Percentiles rank a stretch among this genome's conserved stretches.
Evolutionary conservation across 768 basidiomycete species (phyloP).

Genomic region (button mushroom (Agaricus bisporus)): DNA sequence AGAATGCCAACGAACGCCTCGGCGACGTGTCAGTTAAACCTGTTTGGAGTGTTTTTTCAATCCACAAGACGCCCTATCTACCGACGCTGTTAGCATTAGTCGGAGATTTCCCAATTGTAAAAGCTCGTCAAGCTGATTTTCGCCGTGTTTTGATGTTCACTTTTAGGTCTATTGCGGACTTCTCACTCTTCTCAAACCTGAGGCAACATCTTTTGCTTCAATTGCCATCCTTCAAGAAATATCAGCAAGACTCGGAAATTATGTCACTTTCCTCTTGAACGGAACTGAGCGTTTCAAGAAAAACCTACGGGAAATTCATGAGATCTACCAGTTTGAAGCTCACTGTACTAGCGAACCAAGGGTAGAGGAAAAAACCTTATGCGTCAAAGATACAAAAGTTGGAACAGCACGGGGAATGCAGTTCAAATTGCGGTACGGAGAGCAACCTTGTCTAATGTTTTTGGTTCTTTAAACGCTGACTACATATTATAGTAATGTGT

Average conservation of each 20-base stretch:
- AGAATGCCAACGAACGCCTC: no score
- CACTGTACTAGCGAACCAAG: no score
- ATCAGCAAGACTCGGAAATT: conserved; percentile 11
- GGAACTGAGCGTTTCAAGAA: not conserved
- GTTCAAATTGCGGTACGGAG: not conserved
- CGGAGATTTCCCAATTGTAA: not conserved
- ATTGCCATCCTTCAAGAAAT: conserved; percentile 21
- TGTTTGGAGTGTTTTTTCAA: no score
- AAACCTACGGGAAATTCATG: not conserved
- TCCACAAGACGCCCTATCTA: no score
- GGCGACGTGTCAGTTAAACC: no score
- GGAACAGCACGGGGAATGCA: not conserved
- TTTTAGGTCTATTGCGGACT: conserved; percentile 16
- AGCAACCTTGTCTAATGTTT: conserved; percentile 5
- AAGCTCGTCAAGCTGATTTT: not conserved
- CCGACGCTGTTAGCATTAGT: no score
- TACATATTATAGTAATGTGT: not conserved
- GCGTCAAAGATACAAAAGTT: not conserved
- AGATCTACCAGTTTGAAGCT: not conserved
- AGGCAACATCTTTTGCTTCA: conserved; percentile 14
- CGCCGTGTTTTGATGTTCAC: not conserved
- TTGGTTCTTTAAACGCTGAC: not conserved
- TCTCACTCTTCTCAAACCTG: conserved; percentile 15
- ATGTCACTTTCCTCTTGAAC: conserved; percentile 10
- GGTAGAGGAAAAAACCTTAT: no score